A percentile compares a stretch with the other conserved stretches of the same genome.
phyloP scores from a whole-genome alignment of 2,329 filamentous ascomycete species.

The Dactylellina sp. region DNA sequence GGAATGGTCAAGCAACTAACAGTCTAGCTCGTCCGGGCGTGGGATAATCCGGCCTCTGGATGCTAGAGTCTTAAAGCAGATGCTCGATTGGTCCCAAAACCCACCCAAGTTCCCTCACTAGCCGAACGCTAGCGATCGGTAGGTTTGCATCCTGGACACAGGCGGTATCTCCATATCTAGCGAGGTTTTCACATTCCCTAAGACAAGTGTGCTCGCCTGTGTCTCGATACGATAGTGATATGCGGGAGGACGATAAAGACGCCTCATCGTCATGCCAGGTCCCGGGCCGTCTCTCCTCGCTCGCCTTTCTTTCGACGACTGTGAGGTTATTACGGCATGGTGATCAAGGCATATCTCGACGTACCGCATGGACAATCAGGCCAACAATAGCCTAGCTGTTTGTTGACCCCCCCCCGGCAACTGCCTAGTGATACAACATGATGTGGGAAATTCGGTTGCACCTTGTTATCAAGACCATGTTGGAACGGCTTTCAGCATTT shows the following conservation, averaged over 20 bases:
- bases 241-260: background rate
- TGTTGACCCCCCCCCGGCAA: constrained; percentile 7
- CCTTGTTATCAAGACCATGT: constrained; percentile 14
- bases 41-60: constrained; percentile 7
- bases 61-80: constrained; percentile 37
- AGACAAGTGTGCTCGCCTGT: background rate
- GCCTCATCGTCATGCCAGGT: constrained; percentile 4
- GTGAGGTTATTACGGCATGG: background rate
- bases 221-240: constrained; percentile 11
- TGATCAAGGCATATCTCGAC: constrained; percentile 8
- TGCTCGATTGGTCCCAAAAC: constrained; percentile 30
- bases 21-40: constrained; percentile 12
- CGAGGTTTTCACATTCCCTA: constrained; percentile 18
- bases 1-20: constrained; percentile 3
- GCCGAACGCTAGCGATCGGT: constrained; percentile 36
- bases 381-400: constrained; percentile 34
- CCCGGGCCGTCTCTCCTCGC: background rate
- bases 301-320: background rate
- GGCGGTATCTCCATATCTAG: constrained; percentile 5
- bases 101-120: constrained; percentile 31
- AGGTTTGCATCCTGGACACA: background rate
- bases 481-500: constrained; percentile 9
- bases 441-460: constrained; percentile 20
- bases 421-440: constrained; percentile 34
- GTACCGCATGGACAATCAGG: constrained; percentile 20